phyloP scores from a whole-genome alignment of 1,284 basidiomycete genomes.

The Lentinula novae-zelandiae region DNA sequence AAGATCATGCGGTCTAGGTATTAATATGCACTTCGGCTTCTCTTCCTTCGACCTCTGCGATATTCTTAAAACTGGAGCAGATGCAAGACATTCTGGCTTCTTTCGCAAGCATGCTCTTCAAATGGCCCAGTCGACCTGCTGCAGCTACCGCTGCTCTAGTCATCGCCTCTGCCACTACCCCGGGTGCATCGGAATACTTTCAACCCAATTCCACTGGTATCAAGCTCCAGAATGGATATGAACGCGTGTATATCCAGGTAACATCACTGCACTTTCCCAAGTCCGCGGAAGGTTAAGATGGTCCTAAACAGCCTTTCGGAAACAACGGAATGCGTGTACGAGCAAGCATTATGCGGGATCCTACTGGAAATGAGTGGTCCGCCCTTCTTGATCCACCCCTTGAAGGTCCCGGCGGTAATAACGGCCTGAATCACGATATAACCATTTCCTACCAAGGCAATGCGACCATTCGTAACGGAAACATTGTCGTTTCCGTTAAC shows the following conservation, averaged over 20 bases:
- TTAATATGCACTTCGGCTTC: background rate
- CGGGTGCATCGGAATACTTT: constrained; percentile 12
- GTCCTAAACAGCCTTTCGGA: constrained; percentile 31
- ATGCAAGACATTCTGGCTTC: background rate
- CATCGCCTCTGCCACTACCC: background rate
- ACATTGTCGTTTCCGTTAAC: constrained; percentile 28
- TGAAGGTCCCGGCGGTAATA: constrained; percentile 32
- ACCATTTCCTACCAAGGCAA: constrained; percentile 30
- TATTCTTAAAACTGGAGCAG: background rate
- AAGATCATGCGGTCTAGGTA: background rate
- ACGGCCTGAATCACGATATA: constrained; percentile 30
- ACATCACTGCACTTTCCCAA: background rate
- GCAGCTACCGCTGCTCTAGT: constrained; percentile 5
- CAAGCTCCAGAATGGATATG: constrained; percentile 33
- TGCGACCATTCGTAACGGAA: constrained; percentile 32
- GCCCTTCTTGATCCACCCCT: constrained; percentile 36
- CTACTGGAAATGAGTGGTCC: constrained; percentile 33
- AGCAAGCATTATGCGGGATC: constrained; percentile 35
- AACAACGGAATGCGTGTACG: constrained; percentile 36
- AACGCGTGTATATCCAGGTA: constrained; percentile 37
- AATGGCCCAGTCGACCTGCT: background rate
- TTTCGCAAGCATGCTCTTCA: background rate
- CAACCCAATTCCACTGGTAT: constrained; percentile 31
- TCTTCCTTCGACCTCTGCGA: background rate
- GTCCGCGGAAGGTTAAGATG: background rate